These are phyloP conservation scores for Hypoxylon lienhwacheense DNA, from an alignment of 495 filamentous ascomycete species.

Conservation along the genomic window DNA sequence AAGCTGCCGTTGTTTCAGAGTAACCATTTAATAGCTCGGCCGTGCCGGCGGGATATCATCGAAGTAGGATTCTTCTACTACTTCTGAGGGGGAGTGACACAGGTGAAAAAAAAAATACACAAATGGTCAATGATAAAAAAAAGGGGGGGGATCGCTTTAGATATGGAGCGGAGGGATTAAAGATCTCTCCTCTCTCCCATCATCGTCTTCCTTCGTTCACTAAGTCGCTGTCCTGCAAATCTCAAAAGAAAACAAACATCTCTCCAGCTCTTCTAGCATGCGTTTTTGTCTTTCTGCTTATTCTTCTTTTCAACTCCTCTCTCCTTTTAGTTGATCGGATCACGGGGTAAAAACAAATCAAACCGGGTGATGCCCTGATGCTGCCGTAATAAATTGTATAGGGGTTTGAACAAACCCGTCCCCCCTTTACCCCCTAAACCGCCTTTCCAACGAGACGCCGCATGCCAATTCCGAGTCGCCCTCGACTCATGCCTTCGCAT, in stretches of 20 bases:
- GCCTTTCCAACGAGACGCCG: constrained; percentile 31
- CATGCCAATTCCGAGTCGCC: constrained; percentile 20
- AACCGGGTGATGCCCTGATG: constrained; percentile 12
- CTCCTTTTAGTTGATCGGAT: not conserved
- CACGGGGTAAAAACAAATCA: constrained; percentile 7
- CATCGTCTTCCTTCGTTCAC: constrained; percentile 6
- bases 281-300: constrained; percentile 11
- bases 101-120: constrained; percentile 23
- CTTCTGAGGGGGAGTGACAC: constrained; percentile 4
- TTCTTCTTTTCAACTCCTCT: not conserved
- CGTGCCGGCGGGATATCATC: constrained; percentile 43
- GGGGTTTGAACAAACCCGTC: constrained; percentile 3
- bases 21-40: constrained; percentile 39
- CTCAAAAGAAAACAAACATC: too few species aligned
- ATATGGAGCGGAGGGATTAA: not conserved
- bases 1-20: constrained; percentile 19
- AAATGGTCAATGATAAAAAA: not conserved
- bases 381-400: constrained; percentile 6
- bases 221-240: too few species aligned
- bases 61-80: constrained; percentile 34
- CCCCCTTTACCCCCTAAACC: constrained; percentile 18
- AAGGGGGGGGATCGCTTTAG: too few species aligned
- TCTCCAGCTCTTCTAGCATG: constrained; percentile 13
- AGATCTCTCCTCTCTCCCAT: not conserved
- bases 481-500: constrained; percentile 18